A percentile compares a stretch with the other conserved stretches of the same genome.
phyloP scores from a whole-genome alignment of 495 filamentous ascomycete genomes.

The Hypoxylon subgilvum region DNA sequence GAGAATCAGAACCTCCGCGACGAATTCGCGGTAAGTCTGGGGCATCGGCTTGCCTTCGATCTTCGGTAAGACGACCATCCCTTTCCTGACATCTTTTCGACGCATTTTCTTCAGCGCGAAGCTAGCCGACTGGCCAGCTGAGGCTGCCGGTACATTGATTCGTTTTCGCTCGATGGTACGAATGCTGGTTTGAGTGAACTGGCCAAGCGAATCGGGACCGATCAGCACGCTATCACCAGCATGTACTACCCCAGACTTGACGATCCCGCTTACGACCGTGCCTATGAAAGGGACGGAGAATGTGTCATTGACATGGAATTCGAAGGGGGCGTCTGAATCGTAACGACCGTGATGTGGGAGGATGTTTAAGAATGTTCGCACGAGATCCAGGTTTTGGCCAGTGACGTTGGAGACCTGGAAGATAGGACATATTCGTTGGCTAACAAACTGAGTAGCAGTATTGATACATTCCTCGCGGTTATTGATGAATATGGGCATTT shows the following conservation, averaged over 20 bases:
- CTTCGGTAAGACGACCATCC: constrained; percentile 95
- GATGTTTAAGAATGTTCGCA: constrained; percentile 93
- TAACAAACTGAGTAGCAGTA: constrained; percentile 95
- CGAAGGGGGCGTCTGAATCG: constrained; percentile 83
- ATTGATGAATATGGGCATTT: constrained; percentile 98
- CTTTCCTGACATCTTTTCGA: constrained; percentile 94
- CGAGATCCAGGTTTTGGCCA: constrained; percentile 76
- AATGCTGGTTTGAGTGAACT: constrained; percentile 88
- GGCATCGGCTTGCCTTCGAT: constrained; percentile 68
- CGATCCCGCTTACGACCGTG: constrained; percentile 92
- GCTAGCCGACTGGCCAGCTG: constrained; percentile 89
- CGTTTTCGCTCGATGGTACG: constrained; percentile 95
- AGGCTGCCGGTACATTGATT: constrained; percentile 85
- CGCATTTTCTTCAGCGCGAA: constrained; percentile 87
- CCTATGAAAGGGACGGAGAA: constrained; percentile 99
- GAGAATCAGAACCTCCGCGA: constrained; percentile 94
- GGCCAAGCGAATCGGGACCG: constrained; percentile 88
- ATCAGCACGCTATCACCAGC: constrained; percentile 87
- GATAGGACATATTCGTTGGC: constrained; percentile 92
- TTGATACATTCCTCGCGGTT: constrained; percentile 88
- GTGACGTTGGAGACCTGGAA: constrained; percentile 99
- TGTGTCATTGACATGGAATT: constrained; percentile 96
- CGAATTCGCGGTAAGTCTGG: constrained; percentile 89
- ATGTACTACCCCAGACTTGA: constrained; percentile 87
- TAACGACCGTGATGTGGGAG: constrained; percentile 95